Conservation (phyloP, 163 green algal genomes). For the Scenedesmus sp. region DNA sequence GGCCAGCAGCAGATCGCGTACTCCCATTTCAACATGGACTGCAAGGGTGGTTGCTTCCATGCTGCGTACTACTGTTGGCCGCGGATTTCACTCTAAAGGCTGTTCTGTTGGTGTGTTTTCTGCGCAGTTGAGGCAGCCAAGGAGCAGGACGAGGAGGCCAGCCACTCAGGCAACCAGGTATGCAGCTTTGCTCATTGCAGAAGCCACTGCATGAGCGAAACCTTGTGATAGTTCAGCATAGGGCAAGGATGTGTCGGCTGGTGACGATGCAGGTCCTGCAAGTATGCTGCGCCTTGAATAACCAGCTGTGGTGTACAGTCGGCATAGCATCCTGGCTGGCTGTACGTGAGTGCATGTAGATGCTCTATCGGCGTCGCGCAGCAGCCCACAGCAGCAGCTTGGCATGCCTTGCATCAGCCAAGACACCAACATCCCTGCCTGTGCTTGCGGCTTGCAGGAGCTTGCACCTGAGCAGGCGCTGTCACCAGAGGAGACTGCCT, state of each 20-base stretch:
- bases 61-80: background rate
- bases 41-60: background rate
- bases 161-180: constrained; percentile 39
- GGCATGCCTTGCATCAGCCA: no score
- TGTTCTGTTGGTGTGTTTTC: background rate
- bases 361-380: background rate
- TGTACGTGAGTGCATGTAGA: no score
- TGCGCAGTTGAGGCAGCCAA: background rate
- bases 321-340: background rate
- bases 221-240: background rate
- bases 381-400: background rate
- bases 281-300: background rate
- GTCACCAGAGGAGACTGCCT: constrained; percentile 52
- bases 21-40: no score
- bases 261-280: background rate
- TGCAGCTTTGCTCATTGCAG: background rate
- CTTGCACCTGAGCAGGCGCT: background rate
- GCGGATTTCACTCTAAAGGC: background rate
- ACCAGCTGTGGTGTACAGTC: background rate
- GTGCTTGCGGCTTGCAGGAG: background rate
- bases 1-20: background rate
- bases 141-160: constrained; percentile 15
- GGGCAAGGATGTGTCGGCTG: background rate
- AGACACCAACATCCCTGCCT: background rate
- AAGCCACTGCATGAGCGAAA: background rate